Evolutionary conservation across 2,329 filamentous ascomycete species (phyloP).

Genomic region (Microdochium bolleyi): DNA sequence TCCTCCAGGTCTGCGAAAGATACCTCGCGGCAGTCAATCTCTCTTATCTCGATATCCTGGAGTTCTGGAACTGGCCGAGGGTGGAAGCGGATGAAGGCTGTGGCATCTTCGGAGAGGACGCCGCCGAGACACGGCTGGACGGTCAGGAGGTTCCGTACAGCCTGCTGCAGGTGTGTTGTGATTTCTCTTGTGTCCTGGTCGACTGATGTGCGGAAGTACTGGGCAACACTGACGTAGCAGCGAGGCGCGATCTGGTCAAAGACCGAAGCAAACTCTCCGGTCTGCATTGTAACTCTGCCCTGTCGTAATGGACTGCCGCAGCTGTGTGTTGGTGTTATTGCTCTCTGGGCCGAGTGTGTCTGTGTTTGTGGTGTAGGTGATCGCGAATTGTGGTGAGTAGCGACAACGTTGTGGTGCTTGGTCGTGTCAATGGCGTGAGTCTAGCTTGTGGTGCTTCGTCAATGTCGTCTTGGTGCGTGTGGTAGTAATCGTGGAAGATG

Average conservation of each 20-base stretch:
- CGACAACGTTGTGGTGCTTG: background rate
- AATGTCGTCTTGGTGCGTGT: background rate
- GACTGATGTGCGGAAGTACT: background rate
- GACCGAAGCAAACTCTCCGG: slow-evolving; percentile 1
- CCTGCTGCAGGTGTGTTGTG: background rate
- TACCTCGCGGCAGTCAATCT: background rate
- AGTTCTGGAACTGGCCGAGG: background rate
- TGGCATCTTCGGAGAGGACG: background rate
- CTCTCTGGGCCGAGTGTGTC: background rate
- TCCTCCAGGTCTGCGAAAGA: background rate
- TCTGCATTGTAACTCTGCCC: background rate
- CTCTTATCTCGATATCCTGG: background rate
- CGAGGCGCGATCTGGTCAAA: background rate
- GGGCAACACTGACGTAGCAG: background rate
- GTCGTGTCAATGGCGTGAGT: background rate
- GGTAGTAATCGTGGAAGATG: background rate
- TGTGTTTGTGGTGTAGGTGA: background rate
- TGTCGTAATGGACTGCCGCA: background rate
- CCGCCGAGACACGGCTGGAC: background rate
- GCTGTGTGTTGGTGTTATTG: background rate
- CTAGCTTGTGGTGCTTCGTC: background rate
- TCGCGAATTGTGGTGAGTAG: background rate
- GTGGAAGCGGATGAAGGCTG: background rate
- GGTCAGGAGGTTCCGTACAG: background rate
- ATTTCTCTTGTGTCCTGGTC: background rate